Evolutionary conservation across 768 basidiomycete species (phyloP).

Genomic region (Tephrocybe sp.): DNA sequence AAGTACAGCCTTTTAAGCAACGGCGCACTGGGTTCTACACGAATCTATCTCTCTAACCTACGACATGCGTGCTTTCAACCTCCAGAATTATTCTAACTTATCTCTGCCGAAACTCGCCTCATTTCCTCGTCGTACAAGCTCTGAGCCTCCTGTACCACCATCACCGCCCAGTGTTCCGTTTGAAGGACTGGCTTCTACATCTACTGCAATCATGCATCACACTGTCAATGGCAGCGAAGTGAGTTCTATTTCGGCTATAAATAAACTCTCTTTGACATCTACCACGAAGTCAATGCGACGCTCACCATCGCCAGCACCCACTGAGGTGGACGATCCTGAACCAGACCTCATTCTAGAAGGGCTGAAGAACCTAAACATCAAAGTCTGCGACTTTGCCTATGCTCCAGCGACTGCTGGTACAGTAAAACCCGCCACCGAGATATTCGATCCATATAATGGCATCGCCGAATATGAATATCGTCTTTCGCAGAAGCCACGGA

Average conservation of each 20-base stretch:
- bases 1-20: slow-evolving; percentile 15
- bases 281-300: slow-evolving; percentile 9
- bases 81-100: slow-evolving; percentile 3
- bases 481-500: slow-evolving; percentile 27
- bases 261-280: not conserved
- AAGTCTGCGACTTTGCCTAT: slow-evolving; percentile 42
- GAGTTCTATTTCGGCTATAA: not conserved
- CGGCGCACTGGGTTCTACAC: not conserved
- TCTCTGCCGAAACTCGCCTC: slow-evolving; percentile 10
- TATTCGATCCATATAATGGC: slow-evolving; percentile 38
- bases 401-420: slow-evolving; percentile 7
- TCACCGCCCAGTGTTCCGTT: not conserved
- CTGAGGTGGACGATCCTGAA: slow-evolving; percentile 37
- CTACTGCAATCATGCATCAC: not conserved
- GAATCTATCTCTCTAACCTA: slow-evolving; percentile 5
- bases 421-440: slow-evolving; percentile 26
- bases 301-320: slow-evolving; percentile 33
- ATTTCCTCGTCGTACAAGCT: slow-evolving; percentile 14
- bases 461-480: slow-evolving; percentile 42
- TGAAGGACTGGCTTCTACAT: slow-evolving; percentile 1
- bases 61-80: slow-evolving; percentile 16
- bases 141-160: slow-evolving; percentile 11
- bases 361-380: slow-evolving; percentile 32
- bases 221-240: slow-evolving; percentile 10
- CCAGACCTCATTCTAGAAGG: slow-evolving; percentile 30